A percentile compares a stretch with the other conserved stretches of the same genome.
Evolutionary conservation across 208 protist genomes (phyloP).

Genomic region (Herpetomonas muscarum): DNA sequence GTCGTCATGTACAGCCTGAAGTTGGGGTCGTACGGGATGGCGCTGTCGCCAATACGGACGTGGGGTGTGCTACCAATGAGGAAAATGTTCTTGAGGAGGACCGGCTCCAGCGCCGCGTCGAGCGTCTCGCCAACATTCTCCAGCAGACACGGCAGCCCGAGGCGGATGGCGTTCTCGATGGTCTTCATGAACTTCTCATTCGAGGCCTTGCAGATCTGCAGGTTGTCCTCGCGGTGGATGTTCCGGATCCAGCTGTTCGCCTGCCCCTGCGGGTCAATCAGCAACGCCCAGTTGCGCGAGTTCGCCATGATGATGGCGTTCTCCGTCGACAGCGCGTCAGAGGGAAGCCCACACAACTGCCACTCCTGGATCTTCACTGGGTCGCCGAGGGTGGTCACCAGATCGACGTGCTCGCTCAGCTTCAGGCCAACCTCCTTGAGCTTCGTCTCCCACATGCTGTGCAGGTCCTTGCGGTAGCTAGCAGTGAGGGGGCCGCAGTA

Average conservation of each 20-base stretch:
- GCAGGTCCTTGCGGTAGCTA: conserved; percentile 86
- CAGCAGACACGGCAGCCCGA: conserved; percentile 95
- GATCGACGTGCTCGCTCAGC: conserved; percentile 64
- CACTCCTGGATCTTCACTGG: conserved; percentile 95
- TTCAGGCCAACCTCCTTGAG: conserved; percentile 51
- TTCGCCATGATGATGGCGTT: conserved; percentile 97
- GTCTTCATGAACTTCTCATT: conserved; percentile 93
- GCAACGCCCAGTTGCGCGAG: conserved; percentile 94
- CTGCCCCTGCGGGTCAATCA: conserved; percentile 98
- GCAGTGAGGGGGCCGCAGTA: conserved; percentile 97
- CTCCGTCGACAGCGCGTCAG: conserved; percentile 94
- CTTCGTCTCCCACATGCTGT: conserved; percentile 73
- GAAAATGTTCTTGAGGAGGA: conserved; percentile 95
- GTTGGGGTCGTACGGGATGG: conserved; percentile 94
- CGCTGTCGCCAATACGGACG: conserved; percentile 96
- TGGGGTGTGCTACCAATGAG: conserved; percentile 91
- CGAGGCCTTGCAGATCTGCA: conserved; percentile 96
- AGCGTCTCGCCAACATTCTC: conserved; percentile 96
- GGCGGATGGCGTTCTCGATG: conserved; percentile 95
- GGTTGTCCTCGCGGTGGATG: conserved; percentile 90
- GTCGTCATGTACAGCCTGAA: conserved; percentile 98
- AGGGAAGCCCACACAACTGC: conserved; percentile 94
- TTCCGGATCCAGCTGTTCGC: conserved; percentile 97
- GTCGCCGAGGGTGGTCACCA: conserved; percentile 92
- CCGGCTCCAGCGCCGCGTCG: conserved; percentile 95